Evolutionary conservation across 2,329 filamentous ascomycete species (phyloP).

Genomic region (Botrytis aclada): DNA sequence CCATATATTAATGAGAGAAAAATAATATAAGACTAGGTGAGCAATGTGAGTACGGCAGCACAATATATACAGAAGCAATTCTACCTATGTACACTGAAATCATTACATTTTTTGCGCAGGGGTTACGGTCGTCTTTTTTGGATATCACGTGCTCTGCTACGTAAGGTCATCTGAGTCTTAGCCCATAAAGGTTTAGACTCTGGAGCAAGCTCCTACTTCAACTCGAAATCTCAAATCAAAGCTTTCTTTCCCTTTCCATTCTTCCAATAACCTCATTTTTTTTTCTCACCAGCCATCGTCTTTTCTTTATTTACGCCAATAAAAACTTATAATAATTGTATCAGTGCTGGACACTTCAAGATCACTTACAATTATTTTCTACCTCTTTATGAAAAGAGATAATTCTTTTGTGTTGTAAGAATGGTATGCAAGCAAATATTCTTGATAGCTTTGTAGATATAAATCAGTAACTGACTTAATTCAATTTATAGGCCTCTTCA

Average conservation of each 20-base stretch:
- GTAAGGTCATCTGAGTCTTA: not conserved
- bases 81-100: not conserved
- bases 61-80: constrained; percentile 7
- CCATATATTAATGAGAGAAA: not conserved
- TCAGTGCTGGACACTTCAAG: constrained; percentile 36
- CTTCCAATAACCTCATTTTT: constrained; percentile 2
- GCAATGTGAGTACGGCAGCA: not conserved
- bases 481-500: constrained; percentile 34
- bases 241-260: not conserved
- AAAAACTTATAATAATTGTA: constrained; percentile 12
- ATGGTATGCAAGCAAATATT: constrained; percentile 30
- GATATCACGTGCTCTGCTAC: not conserved
- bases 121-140: not conserved
- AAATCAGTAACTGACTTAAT: constrained; percentile 7
- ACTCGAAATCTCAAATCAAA: constrained; percentile 7
- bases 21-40: not conserved
- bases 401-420: constrained; percentile 27
- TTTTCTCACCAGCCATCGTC: constrained; percentile 7
- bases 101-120: not conserved
- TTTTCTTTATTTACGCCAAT: not conserved
- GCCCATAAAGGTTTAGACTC: constrained; percentile 4
- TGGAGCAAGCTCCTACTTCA: not conserved
- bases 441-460: not conserved
- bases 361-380: constrained; percentile 13
- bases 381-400: constrained; percentile 29